Base-by-base conservation (phyloP, 331 rosid genomes). In the Pyrus hybrid region DNA sequence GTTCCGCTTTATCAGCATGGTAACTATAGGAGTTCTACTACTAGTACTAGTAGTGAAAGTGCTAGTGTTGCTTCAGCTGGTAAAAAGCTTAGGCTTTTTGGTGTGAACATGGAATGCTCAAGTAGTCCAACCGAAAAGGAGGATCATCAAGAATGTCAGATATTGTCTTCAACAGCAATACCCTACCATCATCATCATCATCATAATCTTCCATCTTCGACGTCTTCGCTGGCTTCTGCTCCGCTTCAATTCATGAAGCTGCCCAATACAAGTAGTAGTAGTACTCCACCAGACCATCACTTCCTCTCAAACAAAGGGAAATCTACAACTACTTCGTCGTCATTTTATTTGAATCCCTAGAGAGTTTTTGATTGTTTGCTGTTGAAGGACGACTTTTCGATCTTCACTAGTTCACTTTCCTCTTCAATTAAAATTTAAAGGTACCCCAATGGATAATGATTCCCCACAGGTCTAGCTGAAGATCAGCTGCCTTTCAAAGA, bases 101-200 rank as follows among this genome's bases (percentile, higher is more conserved):
- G 97, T 45, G 97, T 93, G 70, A 90, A 93, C 87, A 90, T 93
- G 96, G 96, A 93, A 72, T 90, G 71, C 72, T 76, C 83, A 7
- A 14, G 30, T 33, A 17, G 74, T 51, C 57, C 57, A 51, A 51
- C 20, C 6, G 88, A 88, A 65, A 87, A 80, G 16, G 71, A 57
- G 10, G 71, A 73, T 25, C 8, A 72, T 13, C 76, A 49, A 11
- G 29, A 62, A 29, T 32, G 47, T 45, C 72, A 25, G 73, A 70
- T 80, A 69, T 26, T 63, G 63, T 47, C 78, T 63, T 74, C 78
- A 11, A 37, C 80, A 21, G 56, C 70, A 67, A 67, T 35, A n/a
- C 53, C 70, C 2, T 21, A 41, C 14, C 47, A 64, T 17, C 3
- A 18, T 49, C 76, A 18, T 49, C 76, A 56, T 16, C 63, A 6